Evolutionary conservation across 495 filamentous ascomycete species (phyloP).

Genomic region (Hypoxylon cercidicola): DNA sequence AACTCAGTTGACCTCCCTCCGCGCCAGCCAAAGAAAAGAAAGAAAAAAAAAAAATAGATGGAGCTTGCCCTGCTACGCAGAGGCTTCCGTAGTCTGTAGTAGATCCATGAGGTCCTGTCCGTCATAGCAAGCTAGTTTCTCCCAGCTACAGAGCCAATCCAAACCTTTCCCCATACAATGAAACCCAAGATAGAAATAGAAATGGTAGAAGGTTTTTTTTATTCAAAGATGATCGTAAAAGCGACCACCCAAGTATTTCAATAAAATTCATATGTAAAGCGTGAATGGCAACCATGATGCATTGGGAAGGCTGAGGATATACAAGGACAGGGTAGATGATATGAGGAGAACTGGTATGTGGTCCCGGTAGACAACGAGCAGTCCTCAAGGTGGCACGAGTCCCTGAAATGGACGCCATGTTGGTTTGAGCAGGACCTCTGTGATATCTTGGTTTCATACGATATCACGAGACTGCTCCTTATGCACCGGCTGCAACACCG

Average conservation of each 20-base stretch:
- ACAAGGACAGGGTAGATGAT: constrained; percentile 7
- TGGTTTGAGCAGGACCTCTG: neutral
- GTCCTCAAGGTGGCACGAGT: neutral
- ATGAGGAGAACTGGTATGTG: neutral
- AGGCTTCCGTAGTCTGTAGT: constrained; percentile 1
- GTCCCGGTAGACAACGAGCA: neutral
- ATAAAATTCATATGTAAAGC: constrained; percentile 29
- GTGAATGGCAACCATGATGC: constrained; percentile 11
- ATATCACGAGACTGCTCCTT: neutral
- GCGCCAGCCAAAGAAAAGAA: neutral
- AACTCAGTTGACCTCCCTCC: neutral
- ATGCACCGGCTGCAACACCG: constrained; percentile 27
- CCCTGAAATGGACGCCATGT: neutral
- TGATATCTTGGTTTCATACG: constrained; percentile 3
- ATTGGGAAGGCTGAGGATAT: constrained; percentile 20
- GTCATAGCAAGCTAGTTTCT: neutral
- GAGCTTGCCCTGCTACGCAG: constrained; percentile 5
- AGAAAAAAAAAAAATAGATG: constrained; percentile 4
- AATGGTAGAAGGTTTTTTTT: constrained; percentile 10
- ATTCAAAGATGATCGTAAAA: constrained; percentile 10
- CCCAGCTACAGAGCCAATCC: constrained; percentile 10
- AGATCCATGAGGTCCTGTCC: constrained; percentile 1
- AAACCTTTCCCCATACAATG: constrained; percentile 9
- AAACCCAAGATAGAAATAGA: constrained; percentile 24
- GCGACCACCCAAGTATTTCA: constrained; percentile 3